These are phyloP conservation scores for Globisporangium camurandrum DNA, from an alignment of 352 stramenopile genomes.

Conservation along the genomic window DNA sequence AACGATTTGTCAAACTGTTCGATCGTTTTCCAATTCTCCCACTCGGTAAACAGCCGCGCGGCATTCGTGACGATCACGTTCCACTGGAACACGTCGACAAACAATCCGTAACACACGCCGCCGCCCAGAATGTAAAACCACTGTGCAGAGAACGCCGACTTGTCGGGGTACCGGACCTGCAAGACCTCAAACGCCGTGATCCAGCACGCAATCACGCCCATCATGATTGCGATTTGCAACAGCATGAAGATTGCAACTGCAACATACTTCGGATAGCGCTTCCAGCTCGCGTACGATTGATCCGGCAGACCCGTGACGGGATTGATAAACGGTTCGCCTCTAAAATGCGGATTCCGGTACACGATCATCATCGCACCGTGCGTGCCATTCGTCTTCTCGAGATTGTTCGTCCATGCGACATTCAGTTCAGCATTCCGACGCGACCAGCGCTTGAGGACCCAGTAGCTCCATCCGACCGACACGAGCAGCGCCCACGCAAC, in stretches of 20 bases:
- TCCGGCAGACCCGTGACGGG: slow-evolving; percentile 54
- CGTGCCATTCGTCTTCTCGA: slow-evolving; percentile 56
- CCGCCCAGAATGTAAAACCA: slow-evolving; percentile 78
- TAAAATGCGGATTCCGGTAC: slow-evolving; percentile 71
- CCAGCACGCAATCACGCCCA: slow-evolving; percentile 78
- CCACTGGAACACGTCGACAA: slow-evolving; percentile 82
- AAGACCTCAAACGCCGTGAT: slow-evolving; percentile 76
- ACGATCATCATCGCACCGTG: too few species aligned
- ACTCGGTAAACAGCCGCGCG: slow-evolving; percentile 64
- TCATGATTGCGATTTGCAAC: slow-evolving; percentile 81
- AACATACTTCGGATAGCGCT: slow-evolving; percentile 68
- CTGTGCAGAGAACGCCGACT: slow-evolving; percentile 60
- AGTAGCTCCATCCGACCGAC: slow-evolving; percentile 78
- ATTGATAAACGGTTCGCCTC: slow-evolving; percentile 45
- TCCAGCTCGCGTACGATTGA: slow-evolving; percentile 69
- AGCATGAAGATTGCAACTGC: slow-evolving; percentile 59
- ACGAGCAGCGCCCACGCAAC: slow-evolving; percentile 66
- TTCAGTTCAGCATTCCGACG: slow-evolving; percentile 73
- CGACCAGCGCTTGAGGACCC: slow-evolving; percentile 72
- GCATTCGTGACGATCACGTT: slow-evolving; percentile 68
- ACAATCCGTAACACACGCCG: slow-evolving; percentile 70
- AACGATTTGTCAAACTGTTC: slow-evolving; percentile 77
- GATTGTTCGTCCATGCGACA: slow-evolving; percentile 59
- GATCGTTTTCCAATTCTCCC: slow-evolving; percentile 83
- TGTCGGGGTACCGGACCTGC: slow-evolving; percentile 61